phyloP scores from a whole-genome alignment of 2,329 filamentous ascomycete species.

The Botryotinia calthae region DNA sequence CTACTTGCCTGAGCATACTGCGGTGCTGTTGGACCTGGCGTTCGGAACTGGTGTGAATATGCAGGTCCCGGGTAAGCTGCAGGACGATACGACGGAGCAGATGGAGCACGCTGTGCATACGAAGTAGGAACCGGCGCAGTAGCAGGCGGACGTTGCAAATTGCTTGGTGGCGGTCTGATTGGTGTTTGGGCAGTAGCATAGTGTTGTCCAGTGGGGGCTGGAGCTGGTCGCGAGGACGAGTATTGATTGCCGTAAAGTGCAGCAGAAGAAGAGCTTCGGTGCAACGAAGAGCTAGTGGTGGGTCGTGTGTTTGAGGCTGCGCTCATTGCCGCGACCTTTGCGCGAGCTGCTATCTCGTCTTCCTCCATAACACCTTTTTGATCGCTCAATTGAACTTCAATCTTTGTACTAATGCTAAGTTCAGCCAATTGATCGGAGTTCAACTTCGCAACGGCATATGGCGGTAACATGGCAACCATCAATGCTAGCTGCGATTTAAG shows the following conservation, averaged over 20 bases:
- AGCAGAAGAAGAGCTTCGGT: constrained; percentile 31
- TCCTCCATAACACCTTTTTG: constrained; percentile 54
- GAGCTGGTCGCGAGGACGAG: constrained; percentile 29
- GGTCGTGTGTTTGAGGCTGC: constrained; percentile 28
- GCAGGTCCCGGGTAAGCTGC: constrained; percentile 32
- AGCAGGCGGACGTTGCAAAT: constrained; percentile 34
- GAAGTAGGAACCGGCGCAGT: constrained; percentile 33
- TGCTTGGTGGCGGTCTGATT: constrained; percentile 31
- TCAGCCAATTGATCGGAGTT: constrained; percentile 54
- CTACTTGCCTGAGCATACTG: constrained; percentile 29
- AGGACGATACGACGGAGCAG: constrained; percentile 34
- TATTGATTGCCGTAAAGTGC: constrained; percentile 40
- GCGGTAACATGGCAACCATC: constrained; percentile 52
- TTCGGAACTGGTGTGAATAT: constrained; percentile 36
- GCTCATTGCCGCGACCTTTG: constrained; percentile 33
- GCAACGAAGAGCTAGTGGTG: constrained; percentile 27
- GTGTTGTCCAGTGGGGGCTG: constrained; percentile 18
- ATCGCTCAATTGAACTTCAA: constrained; percentile 48
- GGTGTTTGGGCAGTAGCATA: constrained; percentile 33
- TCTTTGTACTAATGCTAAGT: constrained; percentile 51
- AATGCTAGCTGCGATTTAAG: constrained; percentile 52
- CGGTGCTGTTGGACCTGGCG: constrained; percentile 31
- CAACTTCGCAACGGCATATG: constrained; percentile 56
- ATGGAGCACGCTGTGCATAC: constrained; percentile 29
- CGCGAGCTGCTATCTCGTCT: constrained; percentile 42